Percentiles rank a stretch among this genome's conserved stretches.
These are phyloP conservation scores for Penicillium paradoxum DNA, from an alignment of 495 filamentous ascomycete genomes.

Conservation along the genomic window DNA sequence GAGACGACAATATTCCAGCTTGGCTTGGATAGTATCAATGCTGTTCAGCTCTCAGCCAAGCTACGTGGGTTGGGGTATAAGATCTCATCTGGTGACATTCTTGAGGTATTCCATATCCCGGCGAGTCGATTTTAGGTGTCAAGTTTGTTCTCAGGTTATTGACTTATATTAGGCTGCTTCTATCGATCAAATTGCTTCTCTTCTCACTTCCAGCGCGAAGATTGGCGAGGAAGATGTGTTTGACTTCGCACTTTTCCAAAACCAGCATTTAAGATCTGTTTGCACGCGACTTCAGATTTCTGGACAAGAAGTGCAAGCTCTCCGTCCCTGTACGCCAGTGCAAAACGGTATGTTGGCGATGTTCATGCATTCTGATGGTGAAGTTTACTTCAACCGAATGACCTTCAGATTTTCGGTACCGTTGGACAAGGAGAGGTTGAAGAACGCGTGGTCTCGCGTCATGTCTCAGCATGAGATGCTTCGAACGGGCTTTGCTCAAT, in stretches of 20 bases:
- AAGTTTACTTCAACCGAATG: conserved; percentile 78
- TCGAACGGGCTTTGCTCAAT: conserved; percentile 62
- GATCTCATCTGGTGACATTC: conserved; percentile 61
- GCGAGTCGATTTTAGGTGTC: not conserved
- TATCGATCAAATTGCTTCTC: conserved; percentile 23
- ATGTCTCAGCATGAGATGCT: conserved; percentile 63
- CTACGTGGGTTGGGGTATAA: conserved; percentile 55
- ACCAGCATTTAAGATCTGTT: conserved; percentile 52
- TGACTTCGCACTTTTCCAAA: conserved; percentile 39
- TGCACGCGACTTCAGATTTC: conserved; percentile 17
- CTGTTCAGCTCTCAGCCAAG: conserved; percentile 57
- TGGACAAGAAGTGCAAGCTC: conserved; percentile 16
- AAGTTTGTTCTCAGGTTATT: conserved; percentile 47
- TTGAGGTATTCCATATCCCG: conserved; percentile 41
- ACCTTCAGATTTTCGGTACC: conserved; percentile 48
- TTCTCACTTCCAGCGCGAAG: conserved; percentile 15
- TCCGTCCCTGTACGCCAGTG: conserved; percentile 54
- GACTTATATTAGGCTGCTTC: conserved; percentile 46
- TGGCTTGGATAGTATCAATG: conserved; percentile 43
- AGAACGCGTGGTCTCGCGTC: conserved; percentile 50
- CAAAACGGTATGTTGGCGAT: conserved; percentile 80
- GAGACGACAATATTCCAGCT: conserved; percentile 47
- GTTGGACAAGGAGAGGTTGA: conserved; percentile 49
- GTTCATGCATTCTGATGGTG: conserved; percentile 60
- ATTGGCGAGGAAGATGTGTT: conserved; percentile 14